A percentile compares a stretch with the other conserved stretches of the same genome.
phyloP scores from a whole-genome alignment of 768 basidiomycete species.

The Lyophyllum shimeji region DNA sequence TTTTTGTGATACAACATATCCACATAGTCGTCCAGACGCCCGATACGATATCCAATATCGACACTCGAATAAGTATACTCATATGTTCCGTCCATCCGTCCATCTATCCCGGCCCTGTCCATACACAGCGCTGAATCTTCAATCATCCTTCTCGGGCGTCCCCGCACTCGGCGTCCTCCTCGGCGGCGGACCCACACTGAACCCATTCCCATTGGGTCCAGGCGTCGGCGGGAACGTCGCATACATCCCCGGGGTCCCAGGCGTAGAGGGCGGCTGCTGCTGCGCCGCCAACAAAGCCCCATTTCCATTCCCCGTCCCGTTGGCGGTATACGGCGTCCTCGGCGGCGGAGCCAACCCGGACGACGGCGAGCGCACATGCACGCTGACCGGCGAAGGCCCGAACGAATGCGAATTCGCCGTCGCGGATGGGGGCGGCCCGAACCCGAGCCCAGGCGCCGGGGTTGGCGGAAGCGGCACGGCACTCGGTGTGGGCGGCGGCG shows the following conservation, averaged over 20 bases:
- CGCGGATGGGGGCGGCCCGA: constrained; percentile 8
- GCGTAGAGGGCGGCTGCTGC: constrained; percentile 15
- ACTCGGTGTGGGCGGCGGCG: background rate
- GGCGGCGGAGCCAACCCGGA: constrained; percentile 19
- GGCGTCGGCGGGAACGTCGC: constrained; percentile 34
- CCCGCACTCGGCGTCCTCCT: constrained; percentile 17
- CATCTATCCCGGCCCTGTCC: background rate
- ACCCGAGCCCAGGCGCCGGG: constrained; percentile 8
- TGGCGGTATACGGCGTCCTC: constrained; percentile 1
- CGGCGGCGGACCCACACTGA: constrained; percentile 23
- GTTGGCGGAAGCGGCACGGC: constrained; percentile 1
- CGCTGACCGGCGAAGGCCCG: constrained; percentile 11
- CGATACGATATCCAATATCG: no score
- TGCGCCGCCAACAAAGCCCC: no score
- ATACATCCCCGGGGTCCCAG: constrained; percentile 33
- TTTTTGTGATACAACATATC: no score
- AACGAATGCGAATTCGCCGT: background rate
- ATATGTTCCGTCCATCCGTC: no score
- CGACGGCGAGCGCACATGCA: constrained; percentile 11
- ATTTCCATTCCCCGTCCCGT: constrained; percentile 10
- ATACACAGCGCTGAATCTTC: background rate
- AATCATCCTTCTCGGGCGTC: constrained; percentile 23
- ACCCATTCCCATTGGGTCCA: constrained; percentile 27
- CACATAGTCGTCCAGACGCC: no score
- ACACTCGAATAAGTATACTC: no score